These are phyloP conservation scores for Ophiosphaerella herpotricha DNA, from an alignment of 2,329 filamentous ascomycete species.

Conservation along the genomic window DNA sequence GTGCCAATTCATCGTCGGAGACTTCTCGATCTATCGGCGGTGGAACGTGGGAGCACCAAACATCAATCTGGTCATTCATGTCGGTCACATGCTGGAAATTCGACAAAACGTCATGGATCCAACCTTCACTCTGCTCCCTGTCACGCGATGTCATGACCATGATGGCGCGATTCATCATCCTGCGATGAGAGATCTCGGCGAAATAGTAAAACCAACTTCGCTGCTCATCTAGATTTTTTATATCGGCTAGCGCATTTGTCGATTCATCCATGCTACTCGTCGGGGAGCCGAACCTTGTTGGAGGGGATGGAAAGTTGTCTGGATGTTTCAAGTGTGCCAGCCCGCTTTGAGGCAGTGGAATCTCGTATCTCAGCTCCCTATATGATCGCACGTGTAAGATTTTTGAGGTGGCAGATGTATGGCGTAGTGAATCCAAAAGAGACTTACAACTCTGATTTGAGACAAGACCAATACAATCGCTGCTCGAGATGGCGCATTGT, in stretches of 20 bases:
- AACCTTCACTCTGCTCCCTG: background rate
- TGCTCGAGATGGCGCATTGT: background rate
- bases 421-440: background rate
- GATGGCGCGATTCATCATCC: background rate
- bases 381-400: background rate
- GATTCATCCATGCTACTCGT: background rate
- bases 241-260: background rate
- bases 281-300: background rate
- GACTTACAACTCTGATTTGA: background rate
- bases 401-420: background rate
- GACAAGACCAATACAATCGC: background rate
- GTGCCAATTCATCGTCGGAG: background rate
- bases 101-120: background rate
- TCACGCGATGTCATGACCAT: background rate
- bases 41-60: background rate
- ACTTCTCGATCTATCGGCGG: background rate
- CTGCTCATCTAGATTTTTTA: background rate
- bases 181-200: background rate
- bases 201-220: background rate
- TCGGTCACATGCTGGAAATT: background rate
- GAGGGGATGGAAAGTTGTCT: background rate
- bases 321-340: background rate
- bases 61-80: background rate
- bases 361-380: background rate
- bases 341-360: background rate